Base-by-base conservation (phyloP, 495 filamentous ascomycete species). In the Darksidea phi region DNA sequence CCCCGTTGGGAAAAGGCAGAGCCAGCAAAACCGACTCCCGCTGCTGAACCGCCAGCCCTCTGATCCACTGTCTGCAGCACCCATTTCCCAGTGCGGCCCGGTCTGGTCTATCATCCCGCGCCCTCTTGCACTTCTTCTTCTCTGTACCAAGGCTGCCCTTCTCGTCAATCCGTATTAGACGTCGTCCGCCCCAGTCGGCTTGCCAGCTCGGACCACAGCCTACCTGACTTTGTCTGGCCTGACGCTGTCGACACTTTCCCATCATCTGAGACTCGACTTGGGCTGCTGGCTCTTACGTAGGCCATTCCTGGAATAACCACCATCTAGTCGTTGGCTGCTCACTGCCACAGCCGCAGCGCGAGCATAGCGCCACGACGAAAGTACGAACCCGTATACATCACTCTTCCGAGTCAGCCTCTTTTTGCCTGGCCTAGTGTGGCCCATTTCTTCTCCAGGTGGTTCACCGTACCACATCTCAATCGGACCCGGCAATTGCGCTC, bases 151-250 rank as follows among this genome's bases (percentile, higher is more conserved):
- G 28, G 10, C 28, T 32, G 28, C 28, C 28, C 28, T 32, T 32
- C 10, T 3, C 10, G 28, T 32, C 28, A 20, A 6, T 15, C 41
- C 41, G 6, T 20, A 43, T 15, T 13, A 43, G 15, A 43, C 15
- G 55, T 55, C 32, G 41, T 32, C 51, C 45, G 46, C 23, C 36
- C n/a, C n/a, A n/a, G n/a, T n/a, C n/a, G n/a, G n/a, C n/a, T n/a
- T n/a, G n/a, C n/a, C n/a, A 21, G 34, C 43, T 66, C 49, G 61
- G 57, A 57, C 52, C 63, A 32, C 62, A 65, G 61, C 61, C 61
- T 48, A 15, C 52, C 59, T 56, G 43, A 55, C 59, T 55, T 56
- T 51, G 28, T 45, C 7, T 32, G 23, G 11, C 0, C 52, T 43
- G 45, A 45, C 45, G 32, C 52, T 28, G 34, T 56, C 52, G 18